Evolutionary conservation across 495 filamentous ascomycete species (phyloP).

Genomic region (Stereocaulon alpinum): DNA sequence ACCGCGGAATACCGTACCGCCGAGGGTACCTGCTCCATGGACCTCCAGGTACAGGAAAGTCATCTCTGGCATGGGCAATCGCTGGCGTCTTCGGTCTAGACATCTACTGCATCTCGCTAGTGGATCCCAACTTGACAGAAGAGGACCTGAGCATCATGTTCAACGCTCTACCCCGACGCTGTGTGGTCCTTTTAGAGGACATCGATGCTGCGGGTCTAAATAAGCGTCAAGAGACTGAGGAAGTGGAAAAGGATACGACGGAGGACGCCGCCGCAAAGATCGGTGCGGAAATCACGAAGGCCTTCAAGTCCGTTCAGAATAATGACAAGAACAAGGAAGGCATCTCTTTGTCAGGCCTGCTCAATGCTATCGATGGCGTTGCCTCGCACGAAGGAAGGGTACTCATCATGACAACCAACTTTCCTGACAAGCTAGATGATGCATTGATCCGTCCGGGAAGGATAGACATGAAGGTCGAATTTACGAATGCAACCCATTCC

Average conservation of each 20-base stretch:
- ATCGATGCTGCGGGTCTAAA: slow-evolving; percentile 49
- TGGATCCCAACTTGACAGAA: slow-evolving; percentile 42
- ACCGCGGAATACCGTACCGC: slow-evolving; percentile 54
- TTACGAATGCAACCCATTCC: slow-evolving; percentile 50
- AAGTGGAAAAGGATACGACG: slow-evolving; percentile 9
- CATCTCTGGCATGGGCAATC: slow-evolving; percentile 50
- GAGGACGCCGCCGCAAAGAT: slow-evolving; percentile 17
- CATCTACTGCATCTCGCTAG: slow-evolving; percentile 52
- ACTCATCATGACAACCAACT: slow-evolving; percentile 79
- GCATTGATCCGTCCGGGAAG: slow-evolving; percentile 69
- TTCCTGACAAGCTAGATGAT: slow-evolving; percentile 60
- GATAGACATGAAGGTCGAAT: slow-evolving; percentile 62
- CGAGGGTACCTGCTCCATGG: slow-evolving; percentile 56
- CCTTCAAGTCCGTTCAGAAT: slow-evolving; percentile 17
- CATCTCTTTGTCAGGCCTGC: slow-evolving; percentile 63
- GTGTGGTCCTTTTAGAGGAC: slow-evolving; percentile 58
- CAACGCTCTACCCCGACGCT: slow-evolving; percentile 46
- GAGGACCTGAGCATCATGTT: slow-evolving; percentile 40
- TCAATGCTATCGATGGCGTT: slow-evolving; percentile 81
- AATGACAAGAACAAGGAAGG: slow-evolving; percentile 23
- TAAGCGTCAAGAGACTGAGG: slow-evolving; percentile 15
- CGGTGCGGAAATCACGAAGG: slow-evolving; percentile 14
- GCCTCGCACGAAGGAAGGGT: slow-evolving; percentile 71
- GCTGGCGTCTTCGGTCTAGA: slow-evolving; percentile 55
- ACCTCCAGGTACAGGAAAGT: slow-evolving; percentile 62